Evolutionary conservation across 2,329 filamentous ascomycete species (phyloP).

Genomic region (Xylariaceae sp.): DNA sequence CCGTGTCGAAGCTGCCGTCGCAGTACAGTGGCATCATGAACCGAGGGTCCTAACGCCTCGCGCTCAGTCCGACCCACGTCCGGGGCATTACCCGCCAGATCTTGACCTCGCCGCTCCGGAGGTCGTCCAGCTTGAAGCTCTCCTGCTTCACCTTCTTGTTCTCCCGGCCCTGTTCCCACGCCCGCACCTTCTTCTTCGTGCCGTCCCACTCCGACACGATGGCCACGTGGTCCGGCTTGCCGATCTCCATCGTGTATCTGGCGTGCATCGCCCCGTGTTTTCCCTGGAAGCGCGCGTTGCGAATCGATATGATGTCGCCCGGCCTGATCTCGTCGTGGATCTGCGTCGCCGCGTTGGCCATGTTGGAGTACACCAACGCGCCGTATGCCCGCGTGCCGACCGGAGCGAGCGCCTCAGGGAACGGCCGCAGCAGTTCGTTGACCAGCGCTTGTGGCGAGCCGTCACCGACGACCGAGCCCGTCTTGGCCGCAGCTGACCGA

Average conservation of each 20-base stretch:
- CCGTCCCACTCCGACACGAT: constrained; percentile 96
- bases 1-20: constrained; percentile 21
- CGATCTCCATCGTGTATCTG: constrained; percentile 85
- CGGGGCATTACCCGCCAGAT: constrained; percentile 94
- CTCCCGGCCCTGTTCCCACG: constrained; percentile 92
- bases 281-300: constrained; percentile 90
- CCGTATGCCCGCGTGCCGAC: constrained; percentile 88
- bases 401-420: constrained; percentile 69
- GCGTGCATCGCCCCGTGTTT: constrained; percentile 93
- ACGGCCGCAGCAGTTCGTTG: constrained; percentile 69
- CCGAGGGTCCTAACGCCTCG: constrained; percentile 45
- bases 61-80: constrained; percentile 87
- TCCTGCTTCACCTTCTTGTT: constrained; percentile 90
- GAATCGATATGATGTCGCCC: constrained; percentile 87
- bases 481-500: constrained; percentile 62
- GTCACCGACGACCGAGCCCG: constrained; percentile 77
- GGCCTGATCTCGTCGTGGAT: constrained; percentile 89
- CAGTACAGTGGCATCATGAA: constrained; percentile 16
- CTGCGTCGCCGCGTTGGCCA: constrained; percentile 87
- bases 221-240: constrained; percentile 82
- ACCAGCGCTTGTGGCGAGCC: constrained; percentile 74
- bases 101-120: constrained; percentile 90
- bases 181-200: constrained; percentile 93
- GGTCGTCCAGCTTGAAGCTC: constrained; percentile 87
- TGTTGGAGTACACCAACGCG: constrained; percentile 86